Base-by-base conservation (phyloP, 176 grass and related monocot species). In the Dendrocalamus sinicus region DNA sequence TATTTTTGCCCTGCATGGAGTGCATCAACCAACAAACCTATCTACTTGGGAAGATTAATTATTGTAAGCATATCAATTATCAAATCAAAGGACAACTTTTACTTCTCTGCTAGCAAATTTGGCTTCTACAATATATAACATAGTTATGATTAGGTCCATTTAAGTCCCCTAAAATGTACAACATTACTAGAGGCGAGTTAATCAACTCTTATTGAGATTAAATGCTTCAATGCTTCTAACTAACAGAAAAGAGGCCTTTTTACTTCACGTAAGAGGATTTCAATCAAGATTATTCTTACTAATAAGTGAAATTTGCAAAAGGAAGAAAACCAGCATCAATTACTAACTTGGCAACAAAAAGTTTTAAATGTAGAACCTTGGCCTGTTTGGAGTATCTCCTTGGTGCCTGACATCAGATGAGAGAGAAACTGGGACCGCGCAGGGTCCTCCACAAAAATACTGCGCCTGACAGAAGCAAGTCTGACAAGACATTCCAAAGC, bases 301-400 rank as follows among this genome's bases (percentile, higher is more conserved):
- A 50, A 60, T 70, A 12, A 40, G 8, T 61, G 12, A 61, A 82
- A 12, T 7, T 59, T 24, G 8, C 59, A 48, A 61, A 28, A 67
- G 28, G 54, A 24, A 80, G 20, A 67, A 58, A 67, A 72, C 22
- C 28, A 83, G 41, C 53, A 81, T 74, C n/a, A 75, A 75, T 70
- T 24, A 87, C 17, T 72, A 63, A 76, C 32, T 75, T 87, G 48
- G 45, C 5, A 67, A 67, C 30, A 44, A 80, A 70, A 61, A 10
- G 5, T 8, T 61, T 69, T 12, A 52, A 62, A 66, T 67, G 60
- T 71, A 84, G 73, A 76, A 98, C 97, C 97, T 99, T 95, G 92
- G 84, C 97, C 97, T 57, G 88, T 99, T 92, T 94, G 92, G 70
- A 99, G 92, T 86, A 99, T 99, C 87, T 99, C 97, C 86, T 94